Percentiles rank a stretch among this genome's conserved stretches.
phyloP scores from a whole-genome alignment of 495 filamentous ascomycete genomes.

The Aspergillus wentii region DNA sequence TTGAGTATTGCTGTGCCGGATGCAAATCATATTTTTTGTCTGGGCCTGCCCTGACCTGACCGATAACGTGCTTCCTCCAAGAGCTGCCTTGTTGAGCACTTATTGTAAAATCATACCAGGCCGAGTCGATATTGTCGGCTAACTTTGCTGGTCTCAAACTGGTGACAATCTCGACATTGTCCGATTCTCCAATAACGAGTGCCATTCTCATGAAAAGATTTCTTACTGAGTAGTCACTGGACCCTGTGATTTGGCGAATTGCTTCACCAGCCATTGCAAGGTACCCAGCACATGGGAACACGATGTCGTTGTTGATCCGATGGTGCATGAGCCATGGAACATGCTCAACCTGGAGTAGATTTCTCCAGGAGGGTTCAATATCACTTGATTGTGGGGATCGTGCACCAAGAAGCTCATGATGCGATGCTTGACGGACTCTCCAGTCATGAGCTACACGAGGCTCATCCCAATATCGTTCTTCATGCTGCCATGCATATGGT shows the following conservation, averaged over 20 bases:
- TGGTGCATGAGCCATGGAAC: slow-evolving; percentile 48
- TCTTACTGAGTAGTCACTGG: slow-evolving; percentile 12
- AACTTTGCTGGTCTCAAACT: slow-evolving; percentile 20
- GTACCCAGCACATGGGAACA: slow-evolving; percentile 47
- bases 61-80: slow-evolving; percentile 38
- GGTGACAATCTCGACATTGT: slow-evolving; percentile 20
- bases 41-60: slow-evolving; percentile 16
- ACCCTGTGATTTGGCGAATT: slow-evolving; percentile 29
- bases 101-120: slow-evolving; percentile 40
- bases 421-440: slow-evolving; percentile 38
- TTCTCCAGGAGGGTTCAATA: slow-evolving; percentile 47
- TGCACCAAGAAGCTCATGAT: slow-evolving; percentile 44
- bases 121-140: slow-evolving; percentile 23
- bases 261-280: slow-evolving; percentile 46
- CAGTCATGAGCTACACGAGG: slow-evolving; percentile 38
- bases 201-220: slow-evolving; percentile 17
- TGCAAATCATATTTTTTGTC: neutral
- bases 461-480: slow-evolving; percentile 40
- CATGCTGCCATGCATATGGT: slow-evolving; percentile 48
- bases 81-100: slow-evolving; percentile 22
- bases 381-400: slow-evolving; percentile 31
- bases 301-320: slow-evolving; percentile 21
- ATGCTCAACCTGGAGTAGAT: slow-evolving; percentile 35
- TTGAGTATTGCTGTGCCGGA: neutral
- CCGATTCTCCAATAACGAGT: slow-evolving; percentile 20